Evolutionary conservation across 345 rosid genomes (phyloP).

Genomic region (Euclidium syriacum): DNA sequence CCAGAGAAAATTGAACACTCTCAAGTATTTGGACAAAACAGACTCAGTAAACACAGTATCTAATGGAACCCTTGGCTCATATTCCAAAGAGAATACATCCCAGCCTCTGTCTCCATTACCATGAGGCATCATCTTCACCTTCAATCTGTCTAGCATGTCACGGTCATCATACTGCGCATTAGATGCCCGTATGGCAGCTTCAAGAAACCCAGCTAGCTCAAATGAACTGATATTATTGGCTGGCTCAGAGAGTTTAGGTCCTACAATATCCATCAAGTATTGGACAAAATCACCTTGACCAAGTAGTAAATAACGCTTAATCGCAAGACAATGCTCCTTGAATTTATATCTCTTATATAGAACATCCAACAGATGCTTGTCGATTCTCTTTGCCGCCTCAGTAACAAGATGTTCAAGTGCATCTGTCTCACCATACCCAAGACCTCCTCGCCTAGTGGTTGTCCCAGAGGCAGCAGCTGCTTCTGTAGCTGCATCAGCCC

Average conservation of each 20-base stretch:
- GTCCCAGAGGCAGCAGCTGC: slow-evolving; percentile 95
- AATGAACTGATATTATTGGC: slow-evolving; percentile 94
- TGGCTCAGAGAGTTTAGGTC: slow-evolving; percentile 95
- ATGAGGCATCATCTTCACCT: slow-evolving; percentile 97
- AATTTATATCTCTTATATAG: slow-evolving; percentile 72
- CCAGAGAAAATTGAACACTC: slow-evolving; percentile 95
- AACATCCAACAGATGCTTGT: slow-evolving; percentile 82
- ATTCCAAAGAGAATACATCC: slow-evolving; percentile 96
- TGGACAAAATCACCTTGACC: slow-evolving; percentile 99
- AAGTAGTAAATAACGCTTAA: slow-evolving; percentile 84
- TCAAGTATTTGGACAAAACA: slow-evolving; percentile 74
- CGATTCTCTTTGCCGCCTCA: slow-evolving; percentile 97
- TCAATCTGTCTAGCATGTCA: slow-evolving; percentile 83
- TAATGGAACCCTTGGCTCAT: slow-evolving; percentile 88
- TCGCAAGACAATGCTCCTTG: slow-evolving; percentile 94
- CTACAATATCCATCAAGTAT: slow-evolving; percentile 86
- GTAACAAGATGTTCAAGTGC: slow-evolving; percentile 85
- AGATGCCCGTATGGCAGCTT: slow-evolving; percentile 90
- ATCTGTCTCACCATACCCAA: slow-evolving; percentile 93
- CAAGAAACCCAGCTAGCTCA: slow-evolving; percentile 88
- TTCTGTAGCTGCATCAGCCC: slow-evolving; percentile 93
- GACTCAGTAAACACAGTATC: slow-evolving; percentile 91
- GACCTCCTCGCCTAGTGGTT: slow-evolving; percentile 82
- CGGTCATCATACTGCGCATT: slow-evolving; percentile 97
- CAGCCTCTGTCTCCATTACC: slow-evolving; percentile 88